Evolutionary conservation across 2,329 filamentous ascomycete genomes (phyloP).

Genomic region (Botrytis galanthina): DNA sequence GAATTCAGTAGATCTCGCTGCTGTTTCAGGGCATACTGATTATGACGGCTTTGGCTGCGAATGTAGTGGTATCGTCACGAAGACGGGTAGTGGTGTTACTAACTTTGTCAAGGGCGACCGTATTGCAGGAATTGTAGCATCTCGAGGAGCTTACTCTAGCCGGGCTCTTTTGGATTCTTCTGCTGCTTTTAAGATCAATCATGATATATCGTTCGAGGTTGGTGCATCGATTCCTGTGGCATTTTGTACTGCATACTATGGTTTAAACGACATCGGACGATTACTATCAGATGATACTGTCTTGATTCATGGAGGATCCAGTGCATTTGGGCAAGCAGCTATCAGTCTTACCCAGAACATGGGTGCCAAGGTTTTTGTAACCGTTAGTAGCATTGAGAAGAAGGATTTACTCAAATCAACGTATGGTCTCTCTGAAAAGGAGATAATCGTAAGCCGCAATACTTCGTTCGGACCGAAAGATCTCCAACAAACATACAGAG

Average conservation of each 20-base stretch:
- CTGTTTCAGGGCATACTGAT: conserved; percentile 38
- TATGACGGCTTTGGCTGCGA: conserved; percentile 39
- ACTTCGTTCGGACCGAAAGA: conserved; percentile 40
- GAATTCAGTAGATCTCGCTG: conserved; percentile 36
- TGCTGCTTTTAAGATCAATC: conserved; percentile 27
- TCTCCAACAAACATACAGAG: conserved; percentile 25
- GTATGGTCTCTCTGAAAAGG: conserved; percentile 40
- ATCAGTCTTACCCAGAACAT: conserved; percentile 36
- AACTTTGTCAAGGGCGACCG: conserved; percentile 37
- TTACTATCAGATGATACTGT: conserved; percentile 35
- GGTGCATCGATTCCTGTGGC: conserved; percentile 33
- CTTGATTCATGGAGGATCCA: conserved; percentile 40
- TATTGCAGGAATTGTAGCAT: conserved; percentile 32
- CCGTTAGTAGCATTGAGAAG: conserved; percentile 28
- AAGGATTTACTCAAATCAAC: conserved; percentile 28
- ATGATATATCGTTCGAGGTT: conserved; percentile 29
- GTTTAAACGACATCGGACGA: conserved; percentile 32
- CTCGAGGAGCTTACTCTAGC: conserved; percentile 31
- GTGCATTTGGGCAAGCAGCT: conserved; percentile 40
- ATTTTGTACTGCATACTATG: conserved; percentile 34
- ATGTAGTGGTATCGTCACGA: conserved; percentile 39
- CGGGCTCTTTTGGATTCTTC: conserved; percentile 29
- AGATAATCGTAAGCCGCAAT: conserved; percentile 43
- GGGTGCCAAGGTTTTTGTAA: conserved; percentile 35
- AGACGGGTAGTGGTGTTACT: conserved; percentile 33